Evolutionary conservation across 139 green algal genomes (phyloP).

Genomic region (Monoraphidium neglectum): DNA sequence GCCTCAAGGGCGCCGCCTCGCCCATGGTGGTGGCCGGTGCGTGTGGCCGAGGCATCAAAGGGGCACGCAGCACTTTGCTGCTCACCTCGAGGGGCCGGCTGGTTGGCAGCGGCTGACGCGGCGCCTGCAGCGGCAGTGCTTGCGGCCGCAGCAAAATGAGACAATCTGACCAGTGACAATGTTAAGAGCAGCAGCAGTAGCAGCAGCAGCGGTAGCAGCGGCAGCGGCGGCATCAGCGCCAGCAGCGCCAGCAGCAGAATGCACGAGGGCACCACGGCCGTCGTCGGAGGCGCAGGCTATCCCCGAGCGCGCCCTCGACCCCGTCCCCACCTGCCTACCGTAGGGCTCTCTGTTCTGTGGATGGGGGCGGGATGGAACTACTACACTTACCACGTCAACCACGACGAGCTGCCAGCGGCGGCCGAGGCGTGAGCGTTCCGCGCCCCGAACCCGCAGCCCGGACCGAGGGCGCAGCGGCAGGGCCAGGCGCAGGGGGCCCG

Average conservation of each 20-base stretch:
- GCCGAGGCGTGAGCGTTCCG: too few species aligned
- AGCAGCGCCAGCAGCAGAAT: too few species aligned
- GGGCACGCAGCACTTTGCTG: neutral
- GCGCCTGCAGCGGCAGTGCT: neutral
- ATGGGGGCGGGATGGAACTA: constrained; percentile 79
- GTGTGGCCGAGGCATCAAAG: neutral
- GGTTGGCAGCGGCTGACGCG: too few species aligned
- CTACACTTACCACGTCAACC: constrained; percentile 50
- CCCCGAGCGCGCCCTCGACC: neutral
- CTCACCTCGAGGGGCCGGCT: neutral
- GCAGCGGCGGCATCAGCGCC: too few species aligned
- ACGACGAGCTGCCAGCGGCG: neutral
- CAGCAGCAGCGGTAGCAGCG: neutral
- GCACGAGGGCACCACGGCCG: too few species aligned
- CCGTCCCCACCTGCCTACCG: too few species aligned
- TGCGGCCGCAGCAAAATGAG: neutral
- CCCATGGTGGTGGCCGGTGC: constrained; percentile 73
- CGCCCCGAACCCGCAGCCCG: too few species aligned
- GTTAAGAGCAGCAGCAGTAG: neutral
- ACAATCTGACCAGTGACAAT: neutral
- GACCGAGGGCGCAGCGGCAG: too few species aligned
- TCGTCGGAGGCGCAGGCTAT: too few species aligned
- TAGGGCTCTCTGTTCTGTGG: constrained; percentile 68
- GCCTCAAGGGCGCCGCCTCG: constrained; percentile 52
- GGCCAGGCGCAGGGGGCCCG: too few species aligned